Base-by-base conservation (phyloP, 345 rosid species). In the Eucalyptus sp. region DNA sequence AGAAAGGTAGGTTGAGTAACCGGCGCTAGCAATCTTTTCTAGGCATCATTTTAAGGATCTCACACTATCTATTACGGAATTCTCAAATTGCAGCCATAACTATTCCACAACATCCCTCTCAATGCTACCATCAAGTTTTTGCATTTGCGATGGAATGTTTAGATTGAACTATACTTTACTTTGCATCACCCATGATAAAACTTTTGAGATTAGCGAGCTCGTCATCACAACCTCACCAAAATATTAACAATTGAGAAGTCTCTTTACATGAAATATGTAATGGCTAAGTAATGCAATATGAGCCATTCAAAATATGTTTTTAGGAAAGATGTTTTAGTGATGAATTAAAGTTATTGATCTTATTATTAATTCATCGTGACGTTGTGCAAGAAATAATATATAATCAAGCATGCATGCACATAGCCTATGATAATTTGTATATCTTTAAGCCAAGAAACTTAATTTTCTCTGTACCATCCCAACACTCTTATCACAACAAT, bases 331-430 rank as follows among this genome's bases (percentile, higher is more conserved):
- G 8, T 29, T 27, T 62, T 5, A 6, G 16, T 29, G 17, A 62
- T 29, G 68, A 27, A 62, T 15, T 7, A 3, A 64, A 64, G 76
- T 64, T 2, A 7, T 15, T 0, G 3, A n/a, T 64, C 41, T n/a
- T 2, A 5, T 33, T 8, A 17, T 68, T 1, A 17, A 17, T 68
- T 17, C 24, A 1, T 9, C 2, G 0, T 0, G 0, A 64, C 0
- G 0, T 62, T 31, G 79, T 2, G 0, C 2, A 37, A 31, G 0
- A 68, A 4, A 33, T 0, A 16, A 8, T 31, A 33, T 33, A 33
- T 68, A 4, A 17, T 68, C 80, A 33, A 7, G 41, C 18, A 64
- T 2, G 2, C 24, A 18, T 2, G 13, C 24, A 4, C 44, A 17
- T 17, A 33, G 13, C 44, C 24, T 33, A 16, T 5, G 6, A 2